Evolutionary conservation across 2,329 filamentous ascomycete genomes (phyloP).

Genomic region (Pseudogymnoascus sp.): DNA sequence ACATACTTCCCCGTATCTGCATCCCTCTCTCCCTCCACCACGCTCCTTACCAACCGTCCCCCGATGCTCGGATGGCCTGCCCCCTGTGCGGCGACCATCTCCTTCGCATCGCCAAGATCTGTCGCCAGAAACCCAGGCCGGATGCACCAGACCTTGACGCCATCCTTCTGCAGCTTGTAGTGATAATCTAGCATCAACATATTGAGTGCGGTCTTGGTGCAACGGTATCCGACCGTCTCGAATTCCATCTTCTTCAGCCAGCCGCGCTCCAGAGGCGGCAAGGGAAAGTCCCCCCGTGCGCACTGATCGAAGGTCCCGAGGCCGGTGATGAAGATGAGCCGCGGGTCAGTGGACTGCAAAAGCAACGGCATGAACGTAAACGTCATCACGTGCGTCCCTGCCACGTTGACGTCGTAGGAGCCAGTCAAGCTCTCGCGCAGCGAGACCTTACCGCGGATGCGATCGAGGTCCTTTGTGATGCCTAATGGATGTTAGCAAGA

Average conservation of each 20-base stretch:
- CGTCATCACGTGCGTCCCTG: conserved; percentile 26
- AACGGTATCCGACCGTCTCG: conserved; percentile 32
- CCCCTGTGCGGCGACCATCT: conserved; percentile 19
- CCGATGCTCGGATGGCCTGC: conserved; percentile 30
- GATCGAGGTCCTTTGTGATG: conserved; percentile 27
- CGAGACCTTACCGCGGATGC: conserved; percentile 22
- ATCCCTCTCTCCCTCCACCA: conserved; percentile 37
- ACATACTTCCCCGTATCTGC: conserved; percentile 35
- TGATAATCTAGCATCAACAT: conserved; percentile 44
- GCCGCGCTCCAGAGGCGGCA: conserved; percentile 25
- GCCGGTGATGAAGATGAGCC: conserved; percentile 41
- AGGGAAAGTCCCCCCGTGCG: conserved; percentile 21
- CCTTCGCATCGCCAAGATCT: conserved; percentile 31
- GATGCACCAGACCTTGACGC: conserved; percentile 43
- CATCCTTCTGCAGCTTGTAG: conserved; percentile 39
- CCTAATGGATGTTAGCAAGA: conserved; percentile 13
- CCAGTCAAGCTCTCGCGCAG: conserved; percentile 22
- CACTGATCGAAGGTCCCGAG: conserved; percentile 29
- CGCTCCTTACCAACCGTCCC: conserved; percentile 32
- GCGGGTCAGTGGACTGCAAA: conserved; percentile 36
- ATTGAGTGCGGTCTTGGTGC: conserved; percentile 39
- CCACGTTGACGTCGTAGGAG: conserved; percentile 29
- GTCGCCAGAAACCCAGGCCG: conserved; percentile 44
- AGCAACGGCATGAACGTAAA: conserved; percentile 30
- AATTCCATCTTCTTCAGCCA: conserved; percentile 35